phyloP scores from a whole-genome alignment of 2,329 filamentous ascomycete genomes.

The Cercospora janseana region DNA sequence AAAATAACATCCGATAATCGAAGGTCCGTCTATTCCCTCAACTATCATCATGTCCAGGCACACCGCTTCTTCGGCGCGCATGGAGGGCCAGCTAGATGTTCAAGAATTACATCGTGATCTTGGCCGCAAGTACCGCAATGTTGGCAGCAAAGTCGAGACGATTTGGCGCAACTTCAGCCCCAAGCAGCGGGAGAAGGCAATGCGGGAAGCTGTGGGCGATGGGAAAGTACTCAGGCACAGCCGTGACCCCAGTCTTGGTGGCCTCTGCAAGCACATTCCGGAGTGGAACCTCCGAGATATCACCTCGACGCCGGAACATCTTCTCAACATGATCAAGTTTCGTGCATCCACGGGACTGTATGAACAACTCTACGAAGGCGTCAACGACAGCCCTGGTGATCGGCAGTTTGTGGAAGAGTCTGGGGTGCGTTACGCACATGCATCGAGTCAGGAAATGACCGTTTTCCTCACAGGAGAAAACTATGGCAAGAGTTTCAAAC shows the following conservation, averaged over 20 bases:
- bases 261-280: slow-evolving; percentile 9
- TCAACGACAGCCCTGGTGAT: slow-evolving; percentile 12
- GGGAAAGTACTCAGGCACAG: slow-evolving; percentile 14
- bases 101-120: slow-evolving; percentile 20
- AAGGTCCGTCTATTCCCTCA: too few relatives aligned
- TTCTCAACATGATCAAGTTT: slow-evolving; percentile 20
- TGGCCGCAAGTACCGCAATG: slow-evolving; percentile 22
- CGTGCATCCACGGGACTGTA: slow-evolving; percentile 14
- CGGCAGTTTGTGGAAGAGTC: slow-evolving; percentile 5
- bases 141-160: slow-evolving; percentile 14
- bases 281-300: slow-evolving; percentile 23
- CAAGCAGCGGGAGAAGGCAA: slow-evolving; percentile 22
- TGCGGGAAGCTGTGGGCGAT: slow-evolving; percentile 16
- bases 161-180: slow-evolving; percentile 23
- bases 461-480: slow-evolving; percentile 11
- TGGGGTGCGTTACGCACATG: neutral
- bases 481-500: slow-evolving; percentile 12
- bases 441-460: too few relatives aligned
- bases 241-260: slow-evolving; percentile 14
- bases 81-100: slow-evolving; percentile 19
- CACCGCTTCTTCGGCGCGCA: too few relatives aligned
- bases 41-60: too few relatives aligned
- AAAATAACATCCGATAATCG: too few relatives aligned
- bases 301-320: slow-evolving; percentile 17
- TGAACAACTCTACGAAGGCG: slow-evolving; percentile 17